Conservation (phyloP, 495 filamentous ascomycete genomes). For the Neohortaea acidophila region DNA sequence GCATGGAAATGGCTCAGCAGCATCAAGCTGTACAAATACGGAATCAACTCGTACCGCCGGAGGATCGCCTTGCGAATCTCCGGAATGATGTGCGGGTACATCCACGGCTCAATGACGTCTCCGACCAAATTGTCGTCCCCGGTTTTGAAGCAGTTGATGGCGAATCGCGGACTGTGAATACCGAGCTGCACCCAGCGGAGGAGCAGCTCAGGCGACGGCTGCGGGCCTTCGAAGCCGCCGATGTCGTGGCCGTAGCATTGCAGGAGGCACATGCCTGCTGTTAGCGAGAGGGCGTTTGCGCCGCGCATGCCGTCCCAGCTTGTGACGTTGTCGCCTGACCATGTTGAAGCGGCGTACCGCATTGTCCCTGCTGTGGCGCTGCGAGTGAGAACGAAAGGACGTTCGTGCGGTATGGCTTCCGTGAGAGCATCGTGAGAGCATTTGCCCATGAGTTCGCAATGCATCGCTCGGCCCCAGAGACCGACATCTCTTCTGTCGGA, state of each 20-base stretch:
- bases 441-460: slow-evolving; percentile 52
- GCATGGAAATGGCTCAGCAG: slow-evolving; percentile 44
- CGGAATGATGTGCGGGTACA: slow-evolving; percentile 49
- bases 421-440: slow-evolving; percentile 48
- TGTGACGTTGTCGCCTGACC: slow-evolving; percentile 35
- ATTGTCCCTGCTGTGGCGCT: slow-evolving; percentile 54
- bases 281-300: slow-evolving; percentile 48
- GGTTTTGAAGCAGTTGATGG: slow-evolving; percentile 65
- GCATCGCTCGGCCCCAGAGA: slow-evolving; percentile 46
- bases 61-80: slow-evolving; percentile 46
- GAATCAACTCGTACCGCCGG: slow-evolving; percentile 52
- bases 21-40: slow-evolving; percentile 50
- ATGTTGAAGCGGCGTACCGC: slow-evolving; percentile 48
- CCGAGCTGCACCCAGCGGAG: slow-evolving; percentile 57
- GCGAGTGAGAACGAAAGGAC: slow-evolving; percentile 51
- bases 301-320: slow-evolving; percentile 47
- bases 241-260: slow-evolving; percentile 54
- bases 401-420: slow-evolving; percentile 36
- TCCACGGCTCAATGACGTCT: slow-evolving; percentile 59
- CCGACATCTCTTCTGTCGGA: slow-evolving; percentile 31
- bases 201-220: slow-evolving; percentile 51
- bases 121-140: slow-evolving; percentile 44
- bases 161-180: slow-evolving; percentile 50
- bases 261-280: slow-evolving; percentile 48
- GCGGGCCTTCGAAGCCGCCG: slow-evolving; percentile 56